Conservation (phyloP, 1,284 basidiomycete species). For the Trichosporon asahii region DNA sequence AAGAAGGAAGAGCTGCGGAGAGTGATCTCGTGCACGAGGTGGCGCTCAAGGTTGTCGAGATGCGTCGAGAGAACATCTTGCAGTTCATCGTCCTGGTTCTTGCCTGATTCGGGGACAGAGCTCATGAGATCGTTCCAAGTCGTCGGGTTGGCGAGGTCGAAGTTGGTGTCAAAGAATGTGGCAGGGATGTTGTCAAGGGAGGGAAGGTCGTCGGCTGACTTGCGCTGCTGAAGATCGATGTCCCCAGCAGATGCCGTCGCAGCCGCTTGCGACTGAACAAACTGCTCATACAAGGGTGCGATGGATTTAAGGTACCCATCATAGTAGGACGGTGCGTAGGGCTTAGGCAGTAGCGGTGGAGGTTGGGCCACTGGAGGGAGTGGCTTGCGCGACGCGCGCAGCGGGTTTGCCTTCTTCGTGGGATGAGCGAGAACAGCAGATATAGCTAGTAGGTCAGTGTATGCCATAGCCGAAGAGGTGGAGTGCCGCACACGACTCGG, state of each 20-base stretch:
- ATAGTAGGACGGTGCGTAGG: slow-evolving; percentile 59
- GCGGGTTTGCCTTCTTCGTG: slow-evolving; percentile 74
- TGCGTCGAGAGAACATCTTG: slow-evolving; percentile 92
- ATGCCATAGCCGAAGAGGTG: not conserved
- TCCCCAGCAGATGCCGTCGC: slow-evolving; percentile 33
- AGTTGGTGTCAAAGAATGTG: slow-evolving; percentile 72
- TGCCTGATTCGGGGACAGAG: slow-evolving; percentile 22
- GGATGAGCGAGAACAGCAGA: slow-evolving; percentile 80
- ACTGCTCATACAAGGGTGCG: slow-evolving; percentile 67
- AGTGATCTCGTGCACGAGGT: slow-evolving; percentile 89
- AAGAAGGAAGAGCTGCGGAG: slow-evolving; percentile 91
- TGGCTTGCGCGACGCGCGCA: slow-evolving; percentile 70
- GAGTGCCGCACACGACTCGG: not conserved
- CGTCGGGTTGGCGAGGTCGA: slow-evolving; percentile 79
- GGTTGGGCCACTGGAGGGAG: slow-evolving; percentile 65
- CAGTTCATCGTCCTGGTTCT: slow-evolving; percentile 60
- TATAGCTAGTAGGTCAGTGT: slow-evolving; percentile 55
- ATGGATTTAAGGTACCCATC: slow-evolving; percentile 74
- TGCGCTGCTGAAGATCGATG: slow-evolving; percentile 19
- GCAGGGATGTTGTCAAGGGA: slow-evolving; percentile 70
- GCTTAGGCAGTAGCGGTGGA: slow-evolving; percentile 64
- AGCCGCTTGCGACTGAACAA: slow-evolving; percentile 34
- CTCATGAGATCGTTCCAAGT: slow-evolving; percentile 73
- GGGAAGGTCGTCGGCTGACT: slow-evolving; percentile 53
- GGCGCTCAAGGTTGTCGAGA: slow-evolving; percentile 90